Evolutionary conservation across 768 basidiomycete genomes (phyloP), one percentile per base, ranked within the genome.

Genomic region (Clathrus columnatus): DNA sequence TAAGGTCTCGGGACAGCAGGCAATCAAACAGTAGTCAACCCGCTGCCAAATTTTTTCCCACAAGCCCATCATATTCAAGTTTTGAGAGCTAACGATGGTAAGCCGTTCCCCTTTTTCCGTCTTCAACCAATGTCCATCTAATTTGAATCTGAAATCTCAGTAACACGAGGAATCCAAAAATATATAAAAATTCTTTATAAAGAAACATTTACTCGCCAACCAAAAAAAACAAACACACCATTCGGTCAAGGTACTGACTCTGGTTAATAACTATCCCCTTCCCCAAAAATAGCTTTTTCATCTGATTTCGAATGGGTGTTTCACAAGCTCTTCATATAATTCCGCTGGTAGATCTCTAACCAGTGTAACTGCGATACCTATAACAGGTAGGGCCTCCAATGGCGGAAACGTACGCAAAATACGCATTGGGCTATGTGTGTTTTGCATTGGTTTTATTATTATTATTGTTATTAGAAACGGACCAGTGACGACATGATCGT

Each of bases 371-470:
- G 93, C 91, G 62, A 97, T 91, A 1, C 89, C 91, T 51, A 97
- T 86, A 48, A 97, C 86, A 29, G 86, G 83, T 16, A 84, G 68
- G 1, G 93, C 90, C 60, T 95, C 84, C 1, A 99, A 77, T 0
- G 91, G 87, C 4, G 96, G 96, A 67, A 98, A 95, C 0, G 87
- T 95, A 20, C 95, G 84, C 3, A 99, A 76, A 6, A 96, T 77
- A 55, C 87, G 85, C 92, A 97, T 97, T 1, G 96, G 96, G 57
- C 93, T 96, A 60, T 7, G 48, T n/a, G n/a, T n/a, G n/a, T n/a
- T n/a, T n/a, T n/a, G n/a, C n/a, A n/a, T n/a, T n/a, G n/a, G n/a
- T 29, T 17, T n/a, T 14, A n/a, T 36, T 14, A 54, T 26, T 20
- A 53, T n/a, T 14, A 27, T 41, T 45, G 41, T 23, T 26, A 43